Percentiles rank a stretch among this genome's conserved stretches.
These are phyloP conservation scores for Eucommia ulmoides DNA, from an alignment of 257 asterid genomes.

Conservation along the genomic window DNA sequence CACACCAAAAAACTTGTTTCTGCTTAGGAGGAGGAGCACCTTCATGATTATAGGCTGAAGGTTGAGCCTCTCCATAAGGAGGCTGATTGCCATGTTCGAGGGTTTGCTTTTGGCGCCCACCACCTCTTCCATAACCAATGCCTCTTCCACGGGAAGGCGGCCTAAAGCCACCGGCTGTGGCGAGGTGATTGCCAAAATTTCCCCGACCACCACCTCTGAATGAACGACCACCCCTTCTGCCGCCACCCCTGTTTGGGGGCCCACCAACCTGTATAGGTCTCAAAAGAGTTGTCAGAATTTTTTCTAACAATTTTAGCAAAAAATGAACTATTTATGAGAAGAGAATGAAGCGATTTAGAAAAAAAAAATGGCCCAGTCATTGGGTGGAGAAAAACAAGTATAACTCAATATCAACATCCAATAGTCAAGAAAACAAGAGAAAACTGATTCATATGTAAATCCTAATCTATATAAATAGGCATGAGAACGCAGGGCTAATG, in stretches of 20 bases:
- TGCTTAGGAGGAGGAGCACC: neutral
- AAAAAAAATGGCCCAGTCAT: too few species aligned
- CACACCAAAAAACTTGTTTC: constrained; percentile 13
- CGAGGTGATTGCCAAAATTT: neutral
- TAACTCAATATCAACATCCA: too few species aligned
- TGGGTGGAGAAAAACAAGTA: too few species aligned
- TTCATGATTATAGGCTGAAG: neutral
- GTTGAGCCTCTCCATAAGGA: constrained; percentile 4
- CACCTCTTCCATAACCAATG: constrained; percentile 5
- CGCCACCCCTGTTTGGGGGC: constrained; percentile 5
- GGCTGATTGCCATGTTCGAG: too few species aligned
- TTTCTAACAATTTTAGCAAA: too few species aligned
- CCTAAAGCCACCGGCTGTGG: neutral
- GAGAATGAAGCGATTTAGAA: too few species aligned
- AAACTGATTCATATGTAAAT: too few species aligned
- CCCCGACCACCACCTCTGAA: constrained; percentile 7
- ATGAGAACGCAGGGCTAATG: too few species aligned
- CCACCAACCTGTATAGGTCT: constrained; percentile 8
- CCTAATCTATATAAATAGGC: too few species aligned
- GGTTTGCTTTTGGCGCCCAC: too few species aligned
- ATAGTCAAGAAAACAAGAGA: too few species aligned
- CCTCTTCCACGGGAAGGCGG: constrained; percentile 5
- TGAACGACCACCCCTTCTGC: constrained; percentile 5
- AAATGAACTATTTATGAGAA: too few species aligned
- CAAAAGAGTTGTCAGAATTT: constrained; percentile 6